phyloP scores from a whole-genome alignment of 2,329 filamentous ascomycete species.

The Alternaria conjuncta region DNA sequence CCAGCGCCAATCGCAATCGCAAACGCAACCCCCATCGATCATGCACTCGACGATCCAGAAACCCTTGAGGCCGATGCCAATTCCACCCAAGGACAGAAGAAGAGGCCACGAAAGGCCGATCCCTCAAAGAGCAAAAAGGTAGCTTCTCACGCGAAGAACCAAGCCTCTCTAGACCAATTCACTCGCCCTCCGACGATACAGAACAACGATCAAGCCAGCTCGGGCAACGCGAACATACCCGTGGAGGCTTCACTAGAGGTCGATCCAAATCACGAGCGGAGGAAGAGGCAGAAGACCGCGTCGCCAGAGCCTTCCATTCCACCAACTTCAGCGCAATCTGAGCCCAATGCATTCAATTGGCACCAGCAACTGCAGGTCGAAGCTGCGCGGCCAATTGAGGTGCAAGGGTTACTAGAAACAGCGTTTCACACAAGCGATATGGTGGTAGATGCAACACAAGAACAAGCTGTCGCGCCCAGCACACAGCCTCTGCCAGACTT shows the following conservation, averaged over 20 bases:
- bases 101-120: slow-evolving; percentile 30
- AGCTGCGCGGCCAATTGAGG: slow-evolving; percentile 11
- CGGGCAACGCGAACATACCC: background rate
- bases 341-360: slow-evolving; percentile 24
- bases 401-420: background rate
- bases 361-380: slow-evolving; percentile 38
- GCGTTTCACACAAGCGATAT: background rate
- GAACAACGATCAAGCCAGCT: background rate
- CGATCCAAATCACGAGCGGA: slow-evolving; percentile 38
- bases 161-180: slow-evolving; percentile 38
- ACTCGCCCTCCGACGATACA: slow-evolving; percentile 17
- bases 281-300: slow-evolving; percentile 49
- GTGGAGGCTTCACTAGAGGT: slow-evolving; percentile 29
- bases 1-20: background rate
- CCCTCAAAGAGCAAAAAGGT: slow-evolving; percentile 20
- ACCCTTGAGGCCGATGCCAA: slow-evolving; percentile 20
- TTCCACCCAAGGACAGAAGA: slow-evolving; percentile 25
- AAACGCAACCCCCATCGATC: slow-evolving; percentile 11
- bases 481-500: background rate
- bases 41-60: slow-evolving; percentile 28
- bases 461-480: background rate
- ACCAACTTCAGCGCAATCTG: background rate
- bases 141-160: slow-evolving; percentile 20
- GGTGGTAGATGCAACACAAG: background rate
- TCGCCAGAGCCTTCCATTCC: slow-evolving; percentile 27